Evolutionary conservation across 768 basidiomycete species (phyloP).

Genomic region (Dentipellis fragilis): DNA sequence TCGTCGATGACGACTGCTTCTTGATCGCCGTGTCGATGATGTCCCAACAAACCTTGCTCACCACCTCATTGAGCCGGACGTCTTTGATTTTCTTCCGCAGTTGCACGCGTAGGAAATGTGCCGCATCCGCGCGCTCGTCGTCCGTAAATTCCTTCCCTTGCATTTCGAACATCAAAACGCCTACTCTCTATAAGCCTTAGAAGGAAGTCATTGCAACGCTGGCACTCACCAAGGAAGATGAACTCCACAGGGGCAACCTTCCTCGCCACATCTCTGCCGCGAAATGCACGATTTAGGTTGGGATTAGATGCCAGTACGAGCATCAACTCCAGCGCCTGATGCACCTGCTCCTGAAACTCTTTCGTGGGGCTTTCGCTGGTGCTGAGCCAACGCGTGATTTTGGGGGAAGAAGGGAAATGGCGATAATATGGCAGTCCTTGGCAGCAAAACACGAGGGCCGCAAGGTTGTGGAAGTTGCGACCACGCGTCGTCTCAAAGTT

Average conservation of each 20-base stretch:
- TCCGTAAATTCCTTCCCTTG: conserved; percentile 23
- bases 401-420: conserved; percentile 31
- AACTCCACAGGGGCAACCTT: conserved; percentile 68
- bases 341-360: conserved; percentile 44
- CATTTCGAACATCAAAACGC: conserved; percentile 55
- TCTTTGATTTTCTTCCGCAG: conserved; percentile 52
- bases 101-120: conserved; percentile 44
- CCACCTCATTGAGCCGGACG: conserved; percentile 49
- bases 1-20: neutral
- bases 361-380: conserved; percentile 27
- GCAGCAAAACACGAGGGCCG: conserved; percentile 61
- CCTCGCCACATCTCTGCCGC: conserved; percentile 30
- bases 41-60: conserved; percentile 49
- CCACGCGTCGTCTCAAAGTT: conserved; percentile 59
- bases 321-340: conserved; percentile 40
- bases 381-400: conserved; percentile 39
- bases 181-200: conserved; percentile 25
- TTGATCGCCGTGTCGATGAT: conserved; percentile 30
- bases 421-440: conserved; percentile 35
- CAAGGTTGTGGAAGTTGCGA: conserved; percentile 66
- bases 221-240: conserved; percentile 60
- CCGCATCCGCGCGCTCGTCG: conserved; percentile 43
- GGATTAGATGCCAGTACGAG: conserved; percentile 38
- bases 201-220: neutral
- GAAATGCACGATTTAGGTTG: conserved; percentile 17